These are phyloP conservation scores for Thalassiosira oceanica DNA, from an alignment of 352 stramenopile species.

Conservation along the genomic window DNA sequence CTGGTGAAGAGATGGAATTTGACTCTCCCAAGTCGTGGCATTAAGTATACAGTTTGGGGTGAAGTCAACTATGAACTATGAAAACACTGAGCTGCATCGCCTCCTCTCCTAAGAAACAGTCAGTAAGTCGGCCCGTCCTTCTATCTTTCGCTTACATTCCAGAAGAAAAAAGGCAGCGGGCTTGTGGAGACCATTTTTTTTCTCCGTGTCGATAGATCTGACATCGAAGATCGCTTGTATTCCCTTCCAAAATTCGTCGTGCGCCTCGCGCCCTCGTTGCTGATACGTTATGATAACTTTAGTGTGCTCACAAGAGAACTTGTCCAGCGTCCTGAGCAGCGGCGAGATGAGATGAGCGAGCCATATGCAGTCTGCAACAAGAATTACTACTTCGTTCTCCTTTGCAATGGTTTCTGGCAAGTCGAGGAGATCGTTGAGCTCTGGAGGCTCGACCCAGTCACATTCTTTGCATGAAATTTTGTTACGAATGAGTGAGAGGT, in stretches of 20 bases:
- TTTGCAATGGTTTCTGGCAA: no score
- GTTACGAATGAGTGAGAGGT: constrained; percentile 17
- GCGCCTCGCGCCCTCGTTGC: constrained; percentile 42
- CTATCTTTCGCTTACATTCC: constrained; percentile 27
- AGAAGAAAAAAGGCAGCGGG: constrained; percentile 49
- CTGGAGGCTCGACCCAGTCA: constrained; percentile 53
- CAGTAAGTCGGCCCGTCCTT: no score
- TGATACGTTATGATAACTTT: constrained; percentile 68
- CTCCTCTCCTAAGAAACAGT: not conserved
- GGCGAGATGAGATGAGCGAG: constrained; percentile 49
- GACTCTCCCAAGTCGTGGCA: constrained; percentile 31
- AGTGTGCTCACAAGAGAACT: constrained; percentile 19
- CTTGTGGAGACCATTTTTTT: constrained; percentile 25
- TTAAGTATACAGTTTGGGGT: no score
- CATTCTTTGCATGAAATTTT: constrained; percentile 48
- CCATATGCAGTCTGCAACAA: constrained; percentile 72
- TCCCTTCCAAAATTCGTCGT: constrained; percentile 53
- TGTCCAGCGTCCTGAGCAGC: constrained; percentile 45
- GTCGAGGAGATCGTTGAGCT: constrained; percentile 25
- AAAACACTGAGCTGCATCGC: not conserved
- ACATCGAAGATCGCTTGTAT: constrained; percentile 52
- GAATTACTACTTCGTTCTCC: constrained; percentile 38
- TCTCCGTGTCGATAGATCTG: constrained; percentile 33
- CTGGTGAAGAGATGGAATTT: constrained; percentile 36
- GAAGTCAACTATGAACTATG: no score